phyloP scores from a whole-genome alignment of 2,329 filamentous ascomycete genomes.

The Fusarium cyanostomum region DNA sequence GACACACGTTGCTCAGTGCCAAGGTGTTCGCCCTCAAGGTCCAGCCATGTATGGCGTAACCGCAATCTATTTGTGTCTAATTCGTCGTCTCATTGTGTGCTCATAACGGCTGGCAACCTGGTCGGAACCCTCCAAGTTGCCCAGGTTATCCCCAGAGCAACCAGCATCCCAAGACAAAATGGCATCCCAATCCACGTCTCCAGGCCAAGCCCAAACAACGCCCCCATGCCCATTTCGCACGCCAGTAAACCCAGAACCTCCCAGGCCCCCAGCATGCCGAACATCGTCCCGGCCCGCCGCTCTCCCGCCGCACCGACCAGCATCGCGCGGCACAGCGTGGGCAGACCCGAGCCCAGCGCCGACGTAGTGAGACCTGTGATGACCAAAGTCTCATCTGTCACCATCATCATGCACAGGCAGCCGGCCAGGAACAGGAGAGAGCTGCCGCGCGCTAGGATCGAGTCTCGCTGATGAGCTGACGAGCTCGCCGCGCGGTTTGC shows the following conservation, averaged over 20 bases:
- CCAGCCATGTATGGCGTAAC: neutral
- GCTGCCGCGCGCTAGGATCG: slow-evolving; percentile 31
- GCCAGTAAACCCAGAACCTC: slow-evolving; percentile 38
- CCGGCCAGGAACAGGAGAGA: slow-evolving; percentile 36
- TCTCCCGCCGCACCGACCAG: slow-evolving; percentile 26
- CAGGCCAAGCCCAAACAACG: slow-evolving; percentile 40
- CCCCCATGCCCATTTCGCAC: slow-evolving; percentile 33
- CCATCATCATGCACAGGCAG: slow-evolving; percentile 37
- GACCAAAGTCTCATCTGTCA: slow-evolving; percentile 29
- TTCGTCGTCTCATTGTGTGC: neutral
- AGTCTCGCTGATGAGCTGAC: slow-evolving; percentile 18
- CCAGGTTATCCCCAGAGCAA: slow-evolving; percentile 23
- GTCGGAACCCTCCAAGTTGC: slow-evolving; percentile 25
- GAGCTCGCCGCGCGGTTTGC: slow-evolving; percentile 1
- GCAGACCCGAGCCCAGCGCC: slow-evolving; percentile 39
- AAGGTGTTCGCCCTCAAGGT: too few relatives aligned
- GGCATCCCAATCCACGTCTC: slow-evolving; percentile 38
- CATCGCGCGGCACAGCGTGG: slow-evolving; percentile 41
- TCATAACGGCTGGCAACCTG: neutral
- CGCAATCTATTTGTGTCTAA: neutral
- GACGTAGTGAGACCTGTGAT: slow-evolving; percentile 34
- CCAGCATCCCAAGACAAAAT: slow-evolving; percentile 31
- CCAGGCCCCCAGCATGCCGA: slow-evolving; percentile 39
- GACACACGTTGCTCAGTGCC: neutral
- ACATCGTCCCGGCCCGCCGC: slow-evolving; percentile 33